A percentile compares a stretch with the other conserved stretches of the same genome.
Conservation (phyloP, 306 rosid genomes). For the Argentina anserina region DNA sequence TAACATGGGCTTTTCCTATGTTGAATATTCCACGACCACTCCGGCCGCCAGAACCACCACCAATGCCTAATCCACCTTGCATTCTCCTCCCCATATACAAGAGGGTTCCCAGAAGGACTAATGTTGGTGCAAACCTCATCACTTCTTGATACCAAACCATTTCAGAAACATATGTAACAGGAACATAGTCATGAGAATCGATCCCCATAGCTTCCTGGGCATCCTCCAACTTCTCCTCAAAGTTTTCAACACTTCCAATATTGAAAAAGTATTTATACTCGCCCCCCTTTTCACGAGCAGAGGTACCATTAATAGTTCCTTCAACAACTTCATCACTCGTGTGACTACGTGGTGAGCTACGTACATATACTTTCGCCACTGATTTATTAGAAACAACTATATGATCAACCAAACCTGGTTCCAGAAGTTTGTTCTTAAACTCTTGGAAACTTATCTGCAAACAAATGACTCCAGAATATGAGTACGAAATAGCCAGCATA, state of each 20-base stretch:
- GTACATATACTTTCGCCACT: conserved; percentile 84
- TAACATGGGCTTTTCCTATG: conserved; percentile 89
- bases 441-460: conserved; percentile 96
- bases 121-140: conserved; percentile 69
- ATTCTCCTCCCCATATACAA: conserved; percentile 65
- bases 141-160: conserved; percentile 73
- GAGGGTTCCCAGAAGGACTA: conserved; percentile 66
- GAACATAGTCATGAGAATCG: conserved; percentile 79
- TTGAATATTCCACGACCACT: conserved; percentile 88
- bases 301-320: conserved; percentile 41
- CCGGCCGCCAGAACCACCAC: conserved; percentile 57
- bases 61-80: conserved; percentile 86
- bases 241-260: conserved; percentile 92
- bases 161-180: conserved; percentile 80
- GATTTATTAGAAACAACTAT: conserved; percentile 86
- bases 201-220: conserved; percentile 83
- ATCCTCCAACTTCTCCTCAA: conserved; percentile 96
- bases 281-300: conserved; percentile 48
- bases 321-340: conserved; percentile 62
- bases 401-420: conserved; percentile 89
- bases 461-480: conserved; percentile 20
- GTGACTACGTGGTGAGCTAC: conserved; percentile 53
- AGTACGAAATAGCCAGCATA: conserved; percentile 1
- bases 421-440: conserved; percentile 88
- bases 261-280: conserved; percentile 75